phyloP scores from a whole-genome alignment of 1,139 yeast species.

The Pichia sp. region DNA sequence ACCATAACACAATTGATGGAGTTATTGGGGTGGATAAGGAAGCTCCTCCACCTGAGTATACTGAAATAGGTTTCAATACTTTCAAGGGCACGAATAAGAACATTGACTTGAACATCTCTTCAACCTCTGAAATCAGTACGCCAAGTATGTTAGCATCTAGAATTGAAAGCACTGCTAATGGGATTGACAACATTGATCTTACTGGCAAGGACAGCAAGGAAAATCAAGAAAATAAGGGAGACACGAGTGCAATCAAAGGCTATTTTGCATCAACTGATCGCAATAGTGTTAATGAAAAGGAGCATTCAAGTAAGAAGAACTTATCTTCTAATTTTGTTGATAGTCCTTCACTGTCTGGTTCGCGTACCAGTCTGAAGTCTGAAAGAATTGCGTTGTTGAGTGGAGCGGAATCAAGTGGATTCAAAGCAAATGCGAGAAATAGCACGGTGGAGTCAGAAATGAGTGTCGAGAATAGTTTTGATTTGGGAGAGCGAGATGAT shows the following conservation, averaged over 20 bases:
- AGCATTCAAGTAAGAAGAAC: neutral
- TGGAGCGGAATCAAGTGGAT: neutral
- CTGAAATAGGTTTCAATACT: slow-evolving; percentile 9
- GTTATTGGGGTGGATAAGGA: slow-evolving; percentile 2
- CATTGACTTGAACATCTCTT: neutral
- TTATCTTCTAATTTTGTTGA: neutral
- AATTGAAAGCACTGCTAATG: neutral
- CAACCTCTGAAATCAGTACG: slow-evolving; percentile 3
- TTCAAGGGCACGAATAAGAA: neutral
- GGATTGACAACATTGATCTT: neutral
- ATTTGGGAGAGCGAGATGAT: slow-evolving; percentile 15
- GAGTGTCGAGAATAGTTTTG: slow-evolving; percentile 6
- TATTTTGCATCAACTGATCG: neutral
- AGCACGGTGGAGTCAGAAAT: slow-evolving; percentile 9
- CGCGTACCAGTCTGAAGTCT: slow-evolving; percentile 9
- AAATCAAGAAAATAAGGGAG: neutral
- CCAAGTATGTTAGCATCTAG: neutral
- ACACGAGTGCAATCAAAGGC: neutral
- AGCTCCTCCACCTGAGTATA: slow-evolving; percentile 14
- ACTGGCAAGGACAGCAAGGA: neutral
- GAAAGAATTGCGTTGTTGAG: slow-evolving; percentile 10
- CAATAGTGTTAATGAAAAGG: neutral
- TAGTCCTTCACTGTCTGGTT: neutral
- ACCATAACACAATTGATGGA: slow-evolving; percentile 12
- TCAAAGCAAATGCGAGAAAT: neutral